Conservation (phyloP, 2,329 filamentous ascomycete genomes). For the Decorospora gaudefroyi region DNA sequence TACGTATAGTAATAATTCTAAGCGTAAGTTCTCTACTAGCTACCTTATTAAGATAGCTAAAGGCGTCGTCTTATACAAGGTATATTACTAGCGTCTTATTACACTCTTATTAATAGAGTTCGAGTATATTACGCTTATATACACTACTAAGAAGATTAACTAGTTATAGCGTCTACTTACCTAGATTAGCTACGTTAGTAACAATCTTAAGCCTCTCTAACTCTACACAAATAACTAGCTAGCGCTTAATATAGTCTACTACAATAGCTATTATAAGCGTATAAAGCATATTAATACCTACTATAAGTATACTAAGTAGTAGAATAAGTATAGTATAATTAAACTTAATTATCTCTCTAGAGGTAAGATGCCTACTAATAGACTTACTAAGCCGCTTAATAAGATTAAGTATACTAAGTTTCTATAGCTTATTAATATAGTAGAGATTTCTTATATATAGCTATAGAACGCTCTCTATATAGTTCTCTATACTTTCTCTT, state of each 20-base stretch:
- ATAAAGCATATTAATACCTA: conserved; percentile 20
- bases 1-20: conserved; percentile 14
- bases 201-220: neutral
- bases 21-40: neutral
- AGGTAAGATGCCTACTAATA: neutral
- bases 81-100: conserved; percentile 13
- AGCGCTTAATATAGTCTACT: conserved; percentile 7
- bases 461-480: no score
- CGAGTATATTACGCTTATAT: conserved; percentile 1
- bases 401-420: neutral
- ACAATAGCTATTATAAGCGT: conserved; percentile 8
- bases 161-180: neutral
- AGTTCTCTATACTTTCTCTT: no score
- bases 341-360: neutral
- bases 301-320: conserved; percentile 11
- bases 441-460: no score
- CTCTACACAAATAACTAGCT: conserved; percentile 10
- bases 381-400: conserved; percentile 4
- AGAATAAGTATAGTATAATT: neutral
- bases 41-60: neutral
- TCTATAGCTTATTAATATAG: no score
- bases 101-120: neutral
- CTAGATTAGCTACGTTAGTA: neutral
- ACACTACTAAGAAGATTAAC: neutral
- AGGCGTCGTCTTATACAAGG: conserved; percentile 18